Conservation (phyloP, 352 stramenopile genomes). For the Pythium aristosporum region DNA sequence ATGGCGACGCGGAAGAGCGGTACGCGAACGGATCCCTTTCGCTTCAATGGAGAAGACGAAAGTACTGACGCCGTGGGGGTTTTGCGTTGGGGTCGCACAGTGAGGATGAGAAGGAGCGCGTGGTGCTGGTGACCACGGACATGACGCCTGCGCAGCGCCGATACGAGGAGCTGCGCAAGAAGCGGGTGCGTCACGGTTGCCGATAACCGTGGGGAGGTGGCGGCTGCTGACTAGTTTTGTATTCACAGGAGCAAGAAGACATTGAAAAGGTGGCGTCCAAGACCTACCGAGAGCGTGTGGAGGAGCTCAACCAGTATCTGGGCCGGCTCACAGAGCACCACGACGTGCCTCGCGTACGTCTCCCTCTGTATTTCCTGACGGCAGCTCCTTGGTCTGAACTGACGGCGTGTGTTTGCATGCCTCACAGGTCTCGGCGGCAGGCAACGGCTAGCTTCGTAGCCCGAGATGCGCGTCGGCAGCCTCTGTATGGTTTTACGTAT, state of each 20-base stretch:
- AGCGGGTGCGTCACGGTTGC: conserved; percentile 51
- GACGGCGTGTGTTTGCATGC: neutral
- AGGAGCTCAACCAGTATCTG: conserved; percentile 97
- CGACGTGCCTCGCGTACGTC: conserved; percentile 94
- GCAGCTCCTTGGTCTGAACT: neutral
- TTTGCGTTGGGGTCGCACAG: neutral
- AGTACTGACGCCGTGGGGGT: too few relatives aligned
- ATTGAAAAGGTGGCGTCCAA: conserved; percentile 85
- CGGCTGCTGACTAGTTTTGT: neutral
- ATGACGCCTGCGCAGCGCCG: conserved; percentile 77
- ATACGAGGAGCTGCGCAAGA: conserved; percentile 77
- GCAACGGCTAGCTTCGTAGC: conserved; percentile 16
- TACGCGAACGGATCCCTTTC: neutral
- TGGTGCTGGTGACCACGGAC: conserved; percentile 39
- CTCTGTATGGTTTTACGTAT: neutral
- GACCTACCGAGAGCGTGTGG: conserved; percentile 92
- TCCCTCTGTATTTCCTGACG: neutral
- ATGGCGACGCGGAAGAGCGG: conserved; percentile 10
- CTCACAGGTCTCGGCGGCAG: conserved; percentile 16
- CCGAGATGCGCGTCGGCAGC: neutral
- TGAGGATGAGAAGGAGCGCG: conserved; percentile 16
- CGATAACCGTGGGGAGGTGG: neutral
- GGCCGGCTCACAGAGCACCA: conserved; percentile 96
- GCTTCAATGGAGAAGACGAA: too few relatives aligned
- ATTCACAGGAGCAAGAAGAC: conserved; percentile 72